Evolutionary conservation across 345 rosid genomes (phyloP).

Genomic region (Pistacia atlantica): DNA sequence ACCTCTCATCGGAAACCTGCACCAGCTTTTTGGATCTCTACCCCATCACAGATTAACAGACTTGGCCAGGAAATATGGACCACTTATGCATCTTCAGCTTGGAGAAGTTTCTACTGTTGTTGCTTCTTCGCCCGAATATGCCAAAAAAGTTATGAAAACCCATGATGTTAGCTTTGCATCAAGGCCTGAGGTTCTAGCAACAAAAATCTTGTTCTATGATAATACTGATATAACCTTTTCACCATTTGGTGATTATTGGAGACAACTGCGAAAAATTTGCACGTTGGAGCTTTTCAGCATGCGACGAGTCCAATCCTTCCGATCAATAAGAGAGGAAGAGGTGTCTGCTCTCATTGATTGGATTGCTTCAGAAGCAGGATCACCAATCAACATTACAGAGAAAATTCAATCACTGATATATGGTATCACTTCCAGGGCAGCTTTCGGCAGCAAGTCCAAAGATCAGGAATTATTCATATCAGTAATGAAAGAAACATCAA

Average conservation of each 20-base stretch:
- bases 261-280: constrained; percentile 11
- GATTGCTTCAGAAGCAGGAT: background rate
- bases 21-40: constrained; percentile 17
- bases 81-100: constrained; percentile 25
- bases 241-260: constrained; percentile 20
- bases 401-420: background rate
- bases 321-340: constrained; percentile 25
- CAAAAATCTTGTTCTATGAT: constrained; percentile 10
- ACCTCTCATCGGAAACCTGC: constrained; percentile 40
- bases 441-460: constrained; percentile 1
- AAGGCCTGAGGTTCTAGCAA: constrained; percentile 19
- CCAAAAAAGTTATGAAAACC: constrained; percentile 34
- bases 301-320: constrained; percentile 4
- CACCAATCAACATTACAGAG: background rate
- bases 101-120: constrained; percentile 28
- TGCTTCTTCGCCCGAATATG: constrained; percentile 29
- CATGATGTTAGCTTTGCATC: constrained; percentile 30
- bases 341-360: background rate
- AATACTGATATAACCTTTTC: constrained; percentile 9
- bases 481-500: background rate
- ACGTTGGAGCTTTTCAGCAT: background rate
- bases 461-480: background rate
- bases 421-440: constrained; percentile 8
- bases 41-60: constrained; percentile 26
- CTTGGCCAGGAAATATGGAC: constrained; percentile 23